These are phyloP conservation scores for Polyporus arcularius DNA, from an alignment of 768 basidiomycete species.

Conservation along the genomic window DNA sequence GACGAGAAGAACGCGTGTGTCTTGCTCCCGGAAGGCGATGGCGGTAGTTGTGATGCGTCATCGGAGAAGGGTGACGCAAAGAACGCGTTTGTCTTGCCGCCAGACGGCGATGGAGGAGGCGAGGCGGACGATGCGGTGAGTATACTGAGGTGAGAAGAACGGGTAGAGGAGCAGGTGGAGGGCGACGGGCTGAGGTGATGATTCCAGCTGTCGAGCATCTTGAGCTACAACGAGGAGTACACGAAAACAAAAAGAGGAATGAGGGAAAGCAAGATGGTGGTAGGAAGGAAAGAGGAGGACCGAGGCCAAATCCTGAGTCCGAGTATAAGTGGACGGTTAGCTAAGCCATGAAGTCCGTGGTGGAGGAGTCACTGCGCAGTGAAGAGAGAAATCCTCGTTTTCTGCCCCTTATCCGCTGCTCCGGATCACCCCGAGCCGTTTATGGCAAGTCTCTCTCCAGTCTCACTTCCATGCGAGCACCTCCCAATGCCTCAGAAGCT, in stretches of 20 bases:
- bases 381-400: too few species aligned
- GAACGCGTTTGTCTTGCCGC: constrained; percentile 33
- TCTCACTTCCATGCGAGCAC: not conserved
- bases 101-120: constrained; percentile 29
- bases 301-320: not conserved
- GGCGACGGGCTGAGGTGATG: constrained; percentile 25
- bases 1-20: constrained; percentile 32
- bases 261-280: not conserved
- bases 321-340: not conserved
- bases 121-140: constrained; percentile 25
- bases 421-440: not conserved
- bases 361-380: too few species aligned
- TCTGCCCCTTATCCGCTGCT: not conserved
- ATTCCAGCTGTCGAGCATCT: constrained; percentile 29
- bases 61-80: constrained; percentile 45
- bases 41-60: constrained; percentile 49
- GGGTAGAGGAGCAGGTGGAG: constrained; percentile 23
- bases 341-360: not conserved
- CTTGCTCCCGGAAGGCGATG: constrained; percentile 13
- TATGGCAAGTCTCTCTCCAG: not conserved
- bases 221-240: not conserved
- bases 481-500: not conserved
- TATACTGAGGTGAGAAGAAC: constrained; percentile 29
- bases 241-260: not conserved
- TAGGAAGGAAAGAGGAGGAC: not conserved